Percentiles rank a stretch among this genome's conserved stretches.
Evolutionary conservation across 164 flowering plant species (phyloP).

Genomic region (Taxillus chinensis): DNA sequence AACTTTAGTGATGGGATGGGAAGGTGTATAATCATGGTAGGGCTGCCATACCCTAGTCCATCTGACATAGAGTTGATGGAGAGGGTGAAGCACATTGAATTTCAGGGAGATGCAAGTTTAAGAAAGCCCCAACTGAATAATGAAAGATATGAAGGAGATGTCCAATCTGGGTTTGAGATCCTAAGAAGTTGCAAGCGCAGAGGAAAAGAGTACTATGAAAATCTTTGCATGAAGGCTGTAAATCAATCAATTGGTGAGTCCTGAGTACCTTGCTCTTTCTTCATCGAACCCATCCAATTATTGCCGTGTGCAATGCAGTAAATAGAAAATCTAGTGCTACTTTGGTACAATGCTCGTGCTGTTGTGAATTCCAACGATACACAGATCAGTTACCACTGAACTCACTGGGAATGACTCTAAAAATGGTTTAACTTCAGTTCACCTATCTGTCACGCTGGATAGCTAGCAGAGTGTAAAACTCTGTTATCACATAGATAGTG

Average conservation of each 20-base stretch:
- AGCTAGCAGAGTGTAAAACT: too few relatives aligned
- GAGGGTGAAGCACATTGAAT: slow-evolving; percentile 83
- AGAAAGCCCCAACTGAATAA: slow-evolving; percentile 7
- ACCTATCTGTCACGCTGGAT: too few relatives aligned
- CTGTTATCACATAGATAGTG: too few relatives aligned
- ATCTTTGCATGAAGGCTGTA: slow-evolving; percentile 97
- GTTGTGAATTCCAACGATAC: not conserved
- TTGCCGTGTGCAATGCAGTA: not conserved
- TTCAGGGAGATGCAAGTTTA: slow-evolving; percentile 28
- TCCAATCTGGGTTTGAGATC: slow-evolving; percentile 56
- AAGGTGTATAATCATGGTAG: slow-evolving; percentile 93
- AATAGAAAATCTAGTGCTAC: not conserved
- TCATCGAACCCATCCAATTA: not conserved
- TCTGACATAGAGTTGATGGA: slow-evolving; percentile 82
- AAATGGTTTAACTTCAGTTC: too few relatives aligned
- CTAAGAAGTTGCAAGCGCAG: slow-evolving; percentile 69
- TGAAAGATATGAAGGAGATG: slow-evolving; percentile 25
- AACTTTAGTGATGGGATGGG: slow-evolving; percentile 98
- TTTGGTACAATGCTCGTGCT: not conserved
- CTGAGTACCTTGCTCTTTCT: slow-evolving; percentile 2
- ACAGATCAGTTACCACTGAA: too few relatives aligned
- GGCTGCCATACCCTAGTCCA: slow-evolving; percentile 91
- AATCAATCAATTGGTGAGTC: slow-evolving; percentile 89
- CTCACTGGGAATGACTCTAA: too few relatives aligned
- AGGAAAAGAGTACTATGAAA: slow-evolving; percentile 93